Base-by-base conservation (phyloP, 352 stramenopile genomes). In the Salisapilia sapeloensis region DNA sequence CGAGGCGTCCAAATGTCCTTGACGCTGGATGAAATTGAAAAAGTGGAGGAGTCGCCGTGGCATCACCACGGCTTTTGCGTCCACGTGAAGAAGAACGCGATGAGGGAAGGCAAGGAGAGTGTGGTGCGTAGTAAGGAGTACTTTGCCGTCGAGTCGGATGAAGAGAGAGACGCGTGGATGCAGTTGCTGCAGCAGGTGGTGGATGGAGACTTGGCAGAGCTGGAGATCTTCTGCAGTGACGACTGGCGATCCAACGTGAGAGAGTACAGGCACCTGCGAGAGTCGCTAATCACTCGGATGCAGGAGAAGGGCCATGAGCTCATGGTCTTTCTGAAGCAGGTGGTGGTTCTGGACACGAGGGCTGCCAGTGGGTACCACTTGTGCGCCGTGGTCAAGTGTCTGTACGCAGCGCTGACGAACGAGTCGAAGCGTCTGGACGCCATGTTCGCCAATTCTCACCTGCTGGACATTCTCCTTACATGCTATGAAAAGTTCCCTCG, bases 141-240 rank as follows among this genome's bases (percentile, higher is more conserved):
- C 29, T 84, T 87, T 39, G 71, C 71, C 4, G 71, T 69, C 4
- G 38, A 55, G 11, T 78, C 50, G 4, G 63, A 71, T 35, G 46
- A 65, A 28, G 65, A 85, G 22, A 75, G 79, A 20, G 38, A 72
- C 27, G 53, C 53, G 6, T 90, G 75, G 70, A 77, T 90, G 20
- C 57, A 53, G 8, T 24, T 78, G 19, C 33, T 90, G 24, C 50
- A 81, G 33, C 56, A 66, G 13, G 71, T 83, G 20, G 79, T 90
- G 42, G 63, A 77, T 22, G 75, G 75, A 6, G 72, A 90, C 40
- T 40, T 87, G 20, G 74, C 71, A 23, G 75, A 81, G 31, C 44
- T 90, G 6, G 75, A 90, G 37, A 83, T 90, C 14, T 90, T 90
- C 32, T 90, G 75, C 46, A 84, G 63, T 38, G 75, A 90, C 44